Conservation (phyloP, 1,284 basidiomycete species). For the Ceratobasidium sp. region DNA sequence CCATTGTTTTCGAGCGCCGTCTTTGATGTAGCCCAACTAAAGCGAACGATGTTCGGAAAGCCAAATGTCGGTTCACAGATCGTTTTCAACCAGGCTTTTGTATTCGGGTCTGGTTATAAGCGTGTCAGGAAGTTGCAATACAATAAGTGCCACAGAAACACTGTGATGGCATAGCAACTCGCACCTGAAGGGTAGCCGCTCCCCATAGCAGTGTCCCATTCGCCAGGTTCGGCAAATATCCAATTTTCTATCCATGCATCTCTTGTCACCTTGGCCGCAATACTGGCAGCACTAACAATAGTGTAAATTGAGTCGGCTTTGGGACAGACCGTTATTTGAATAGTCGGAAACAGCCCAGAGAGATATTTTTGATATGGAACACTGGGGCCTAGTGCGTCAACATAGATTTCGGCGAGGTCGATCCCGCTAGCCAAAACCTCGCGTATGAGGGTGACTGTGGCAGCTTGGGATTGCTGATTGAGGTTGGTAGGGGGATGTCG, state of each 20-base stretch:
- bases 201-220: conserved; percentile 67
- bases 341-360: conserved; percentile 81
- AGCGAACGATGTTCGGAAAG: conserved; percentile 90
- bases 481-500: conserved; percentile 86
- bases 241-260: conserved; percentile 92
- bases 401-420: conserved; percentile 90
- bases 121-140: conserved; percentile 33
- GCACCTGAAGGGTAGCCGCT: conserved; percentile 91
- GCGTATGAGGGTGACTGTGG: conserved; percentile 89
- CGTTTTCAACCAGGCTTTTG: conserved; percentile 85
- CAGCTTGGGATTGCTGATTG: conserved; percentile 93
- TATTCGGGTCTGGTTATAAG: conserved; percentile 82
- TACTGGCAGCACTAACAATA: conserved; percentile 96
- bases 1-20: conserved; percentile 79
- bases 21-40: conserved; percentile 97
- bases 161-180: conserved; percentile 45
- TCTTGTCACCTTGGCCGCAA: conserved; percentile 96
- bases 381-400: conserved; percentile 94
- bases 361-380: conserved; percentile 87
- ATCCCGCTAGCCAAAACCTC: conserved; percentile 86
- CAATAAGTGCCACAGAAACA: conserved; percentile 23
- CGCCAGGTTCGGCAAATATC: conserved; percentile 75
- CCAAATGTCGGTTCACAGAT: conserved; percentile 92
- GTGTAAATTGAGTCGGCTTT: conserved; percentile 98
- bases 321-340: conserved; percentile 88